Conservation (phyloP, 2,329 filamentous ascomycete species). For the Cytospora chrysosperma region DNA sequence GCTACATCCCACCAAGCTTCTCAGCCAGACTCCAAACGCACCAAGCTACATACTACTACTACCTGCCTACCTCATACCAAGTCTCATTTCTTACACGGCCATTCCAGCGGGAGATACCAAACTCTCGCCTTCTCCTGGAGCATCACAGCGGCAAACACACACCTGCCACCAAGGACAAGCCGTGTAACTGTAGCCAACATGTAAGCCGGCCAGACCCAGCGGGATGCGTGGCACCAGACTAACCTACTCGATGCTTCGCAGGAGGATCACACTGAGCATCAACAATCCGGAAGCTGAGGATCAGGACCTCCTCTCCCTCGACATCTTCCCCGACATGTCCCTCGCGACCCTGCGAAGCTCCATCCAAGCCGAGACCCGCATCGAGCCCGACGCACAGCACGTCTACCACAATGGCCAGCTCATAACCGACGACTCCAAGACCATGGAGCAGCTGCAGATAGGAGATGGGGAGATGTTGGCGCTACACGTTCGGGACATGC, state of each 20-base stretch:
- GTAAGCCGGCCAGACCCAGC: background rate
- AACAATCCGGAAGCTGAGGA: slow-evolving; percentile 70
- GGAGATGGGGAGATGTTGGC: slow-evolving; percentile 90
- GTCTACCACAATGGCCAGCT: slow-evolving; percentile 88
- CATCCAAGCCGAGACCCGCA: slow-evolving; percentile 78
- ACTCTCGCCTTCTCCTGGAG: background rate
- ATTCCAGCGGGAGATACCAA: background rate
- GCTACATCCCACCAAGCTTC: background rate
- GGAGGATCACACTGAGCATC: slow-evolving; percentile 86
- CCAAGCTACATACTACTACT: background rate
- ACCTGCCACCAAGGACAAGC: background rate
- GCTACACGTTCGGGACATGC: slow-evolving; percentile 70
- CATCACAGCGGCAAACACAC: background rate
- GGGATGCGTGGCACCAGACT: slow-evolving; percentile 14
- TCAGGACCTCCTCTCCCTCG: slow-evolving; percentile 75
- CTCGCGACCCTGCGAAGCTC: slow-evolving; percentile 83
- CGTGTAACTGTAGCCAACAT: background rate
- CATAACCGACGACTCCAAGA: slow-evolving; percentile 74
- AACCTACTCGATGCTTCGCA: slow-evolving; percentile 37
- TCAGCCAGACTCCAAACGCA: background rate
- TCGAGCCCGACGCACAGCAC: slow-evolving; percentile 72
- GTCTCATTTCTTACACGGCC: background rate
- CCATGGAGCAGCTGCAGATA: slow-evolving; percentile 77
- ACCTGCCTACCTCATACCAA: background rate
- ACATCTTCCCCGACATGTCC: slow-evolving; percentile 80